A percentile compares a stretch with the other conserved stretches of the same genome.
phyloP scores from a whole-genome alignment of 116 monocot species.

The Posidonia oceanica region DNA sequence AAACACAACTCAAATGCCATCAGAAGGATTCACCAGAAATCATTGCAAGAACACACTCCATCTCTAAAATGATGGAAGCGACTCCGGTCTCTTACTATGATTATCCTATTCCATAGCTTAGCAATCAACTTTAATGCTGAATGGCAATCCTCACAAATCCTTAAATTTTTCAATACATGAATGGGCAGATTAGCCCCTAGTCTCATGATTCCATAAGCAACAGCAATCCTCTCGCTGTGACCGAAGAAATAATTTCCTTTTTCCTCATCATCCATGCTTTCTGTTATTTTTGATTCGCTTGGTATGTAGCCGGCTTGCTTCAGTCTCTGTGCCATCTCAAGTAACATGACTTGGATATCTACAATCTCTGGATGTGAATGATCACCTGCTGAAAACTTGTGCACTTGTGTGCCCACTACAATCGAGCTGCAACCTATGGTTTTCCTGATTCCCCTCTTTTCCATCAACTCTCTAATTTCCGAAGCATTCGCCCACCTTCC shows the following conservation, averaged over 20 bases:
- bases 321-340: conserved; percentile 33
- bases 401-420: conserved; percentile 26
- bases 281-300: conserved; percentile 15
- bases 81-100: conserved; percentile 61
- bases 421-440: conserved; percentile 52
- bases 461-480: conserved; percentile 44
- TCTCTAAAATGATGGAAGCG: conserved; percentile 76
- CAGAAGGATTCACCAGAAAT: conserved; percentile 53
- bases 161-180: conserved; percentile 51
- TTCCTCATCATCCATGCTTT: conserved; percentile 55
- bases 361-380: conserved; percentile 31
- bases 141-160: conserved; percentile 77
- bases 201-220: conserved; percentile 64
- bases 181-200: conserved; percentile 34
- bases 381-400: conserved; percentile 53
- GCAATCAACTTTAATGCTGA: conserved; percentile 50
- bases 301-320: conserved; percentile 45
- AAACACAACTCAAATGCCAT: too few relatives aligned
- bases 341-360: conserved; percentile 29
- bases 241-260: conserved; percentile 40
- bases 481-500: conserved; percentile 35
- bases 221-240: conserved; percentile 75
- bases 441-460: conserved; percentile 45
- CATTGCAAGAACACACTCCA: conserved; percentile 65
- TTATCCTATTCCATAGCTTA: conserved; percentile 43